Evolutionary conservation across 345 rosid species (phyloP), one percentile per base, ranked within the genome.

Genomic region (Sisymbrium irio): DNA sequence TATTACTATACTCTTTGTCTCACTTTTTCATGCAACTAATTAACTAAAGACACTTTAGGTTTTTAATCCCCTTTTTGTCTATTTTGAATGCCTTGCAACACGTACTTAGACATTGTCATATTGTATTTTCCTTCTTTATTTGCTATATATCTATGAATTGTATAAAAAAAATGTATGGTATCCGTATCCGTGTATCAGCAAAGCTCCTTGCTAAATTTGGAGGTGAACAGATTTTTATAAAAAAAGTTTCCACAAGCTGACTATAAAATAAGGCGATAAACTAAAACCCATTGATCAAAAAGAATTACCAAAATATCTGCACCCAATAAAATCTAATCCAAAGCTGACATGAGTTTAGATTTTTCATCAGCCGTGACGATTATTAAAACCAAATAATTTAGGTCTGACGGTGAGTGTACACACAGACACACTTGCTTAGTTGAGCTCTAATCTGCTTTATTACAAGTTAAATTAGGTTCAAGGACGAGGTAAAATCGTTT

Each of bases 1-100:
- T 14, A 5, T 15, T 33, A 57, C 15, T 6, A 57, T 15, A 9
- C 17, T 15, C 27, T 15, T 17, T 77, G 72, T 71, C 67, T 65
- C 62, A 30, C 67, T 71, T 65, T 77, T 64, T 25, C 72, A 44
- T 46, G 67, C 55, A 77, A 77, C 67, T 69, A 77, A 54, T 63
- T 70, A 62, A 69, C 37, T 46, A 76, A 62, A 50, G 17, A 75
- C 35, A 68, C 64, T 68, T 75, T 33, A 56, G 55, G 10, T 33
- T 47, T 17, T 28, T 37, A 39, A 1, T 50, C 17, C 30, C 33
- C 14, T 40, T 50, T 49, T 67, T 32, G 5, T 67, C 39, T 60
- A 62, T 50, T 60, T 59, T 7, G 33, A 20, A 11, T n/a, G 20
- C 3, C 30, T 32, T 60, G 62, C 25, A 46, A 49, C 67, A 59